These are phyloP conservation scores for Chlorella sp. DNA, from an alignment of 139 green algal genomes.

Conservation along the genomic window DNA sequence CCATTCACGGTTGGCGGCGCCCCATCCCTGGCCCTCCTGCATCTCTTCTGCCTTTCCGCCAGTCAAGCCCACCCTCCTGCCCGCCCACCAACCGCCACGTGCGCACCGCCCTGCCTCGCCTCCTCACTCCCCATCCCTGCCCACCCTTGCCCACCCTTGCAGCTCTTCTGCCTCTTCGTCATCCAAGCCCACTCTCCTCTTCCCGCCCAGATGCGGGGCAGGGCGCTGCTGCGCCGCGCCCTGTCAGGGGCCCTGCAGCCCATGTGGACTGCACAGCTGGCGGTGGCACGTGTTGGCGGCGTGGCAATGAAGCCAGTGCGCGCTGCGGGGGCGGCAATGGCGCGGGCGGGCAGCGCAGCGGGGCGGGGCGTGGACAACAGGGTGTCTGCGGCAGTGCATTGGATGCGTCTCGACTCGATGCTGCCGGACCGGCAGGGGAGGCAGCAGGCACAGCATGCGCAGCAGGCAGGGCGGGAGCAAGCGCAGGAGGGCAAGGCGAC, in stretches of 20 bases:
- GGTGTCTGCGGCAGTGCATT: not conserved
- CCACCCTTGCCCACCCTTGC: not conserved
- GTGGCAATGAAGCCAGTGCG: not conserved
- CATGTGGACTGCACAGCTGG: not conserved
- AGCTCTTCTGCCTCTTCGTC: constrained; percentile 30
- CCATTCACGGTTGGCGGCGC: not conserved
- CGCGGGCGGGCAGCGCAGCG: not conserved
- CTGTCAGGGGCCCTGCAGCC: not conserved
- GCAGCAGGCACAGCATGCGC: not conserved
- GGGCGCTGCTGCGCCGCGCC: not conserved
- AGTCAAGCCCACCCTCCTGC: too few relatives aligned
- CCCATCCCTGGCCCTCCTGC: not conserved
- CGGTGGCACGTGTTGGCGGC: not conserved
- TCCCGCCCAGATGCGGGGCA: not conserved
- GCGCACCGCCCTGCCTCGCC: not conserved
- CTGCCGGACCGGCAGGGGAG: not conserved
- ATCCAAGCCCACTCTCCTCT: constrained; percentile 11
- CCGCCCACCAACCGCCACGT: not conserved
- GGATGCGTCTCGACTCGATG: not conserved
- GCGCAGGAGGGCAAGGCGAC: not conserved
- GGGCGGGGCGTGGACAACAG: not conserved
- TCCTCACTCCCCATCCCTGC: not conserved
- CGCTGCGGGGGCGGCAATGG: not conserved
- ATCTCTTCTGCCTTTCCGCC: not conserved
- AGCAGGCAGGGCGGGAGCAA: not conserved